Evolutionary conservation across 78 protist species (phyloP), one percentile per base, ranked within the genome.

Genomic region (slime mould (Dictyostelium discoideum)): DNA sequence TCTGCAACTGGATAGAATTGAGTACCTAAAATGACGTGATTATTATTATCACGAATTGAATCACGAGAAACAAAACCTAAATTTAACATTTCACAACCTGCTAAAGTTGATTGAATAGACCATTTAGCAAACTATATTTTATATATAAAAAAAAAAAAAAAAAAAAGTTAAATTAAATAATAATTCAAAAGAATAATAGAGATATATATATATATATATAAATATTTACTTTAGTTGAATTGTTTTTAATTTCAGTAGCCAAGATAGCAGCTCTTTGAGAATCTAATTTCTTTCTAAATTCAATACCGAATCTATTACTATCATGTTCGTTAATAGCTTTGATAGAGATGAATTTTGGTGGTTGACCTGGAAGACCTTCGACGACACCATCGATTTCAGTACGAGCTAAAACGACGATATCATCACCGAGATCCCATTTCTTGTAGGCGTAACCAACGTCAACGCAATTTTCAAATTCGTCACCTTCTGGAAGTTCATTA

Each of bases 181-280:
- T n/a, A n/a, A n/a, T n/a, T n/a, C n/a, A n/a, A n/a, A n/a, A n/a
- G n/a, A n/a, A n/a, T n/a, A n/a, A n/a, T n/a, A n/a, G n/a, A n/a
- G n/a, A n/a, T n/a, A n/a, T n/a, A n/a, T n/a, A n/a, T n/a, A n/a
- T n/a, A n/a, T n/a, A n/a, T n/a, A n/a, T n/a, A n/a, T n/a, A n/a
- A n/a, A n/a, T 32, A 32, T 32, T 32, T 32, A 32, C 79, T 67
- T 92, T 92, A 46, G 80, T 92, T 14, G 86, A 37, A 93, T 97
- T 97, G 96, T 97, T 97, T 95, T 97, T 97, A 73, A 97, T 79
- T 96, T 97, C 98, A 7, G 94, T 93, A 11, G 98, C 98, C 9
- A 98, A 60, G 10, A 97, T 97, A 14, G 98, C 92, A 44, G 98
- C 98, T 40, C 93, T 65, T 95, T 97, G 98, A 14, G 89, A 14